These are phyloP conservation scores for Myriangium duriaei DNA, from an alignment of 2,329 filamentous ascomycete species.

Conservation along the genomic window DNA sequence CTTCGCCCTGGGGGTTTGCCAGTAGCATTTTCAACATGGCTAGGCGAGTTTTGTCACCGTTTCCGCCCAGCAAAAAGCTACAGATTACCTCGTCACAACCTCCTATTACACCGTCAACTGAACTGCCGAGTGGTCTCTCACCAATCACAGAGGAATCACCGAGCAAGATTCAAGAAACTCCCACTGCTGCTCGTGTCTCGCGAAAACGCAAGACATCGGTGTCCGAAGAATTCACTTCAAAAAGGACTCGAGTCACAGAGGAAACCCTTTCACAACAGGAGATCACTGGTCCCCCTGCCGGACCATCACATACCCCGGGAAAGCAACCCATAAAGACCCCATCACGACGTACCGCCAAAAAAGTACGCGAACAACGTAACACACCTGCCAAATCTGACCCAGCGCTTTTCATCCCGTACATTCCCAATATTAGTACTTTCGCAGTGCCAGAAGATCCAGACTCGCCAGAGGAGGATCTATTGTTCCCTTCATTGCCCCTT, in stretches of 20 bases:
- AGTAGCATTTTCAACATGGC: conserved; percentile 3
- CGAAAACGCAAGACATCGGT: not conserved
- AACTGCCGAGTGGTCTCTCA: not conserved
- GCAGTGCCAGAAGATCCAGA: conserved; percentile 1
- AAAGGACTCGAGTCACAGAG: not conserved
- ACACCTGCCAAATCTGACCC: conserved; percentile 1
- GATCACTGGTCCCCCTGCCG: not conserved
- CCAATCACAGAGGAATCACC: conserved; percentile 6
- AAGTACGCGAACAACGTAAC: conserved; percentile 2
- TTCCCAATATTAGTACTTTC: conserved; percentile 1
- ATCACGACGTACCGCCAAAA: conserved; percentile 3
- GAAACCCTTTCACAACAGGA: not conserved
- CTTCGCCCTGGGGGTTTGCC: conserved; percentile 6
- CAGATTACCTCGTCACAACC: conserved; percentile 1
- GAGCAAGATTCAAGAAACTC: not conserved
- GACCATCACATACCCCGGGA: not conserved
- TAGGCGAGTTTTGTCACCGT: conserved; percentile 6
- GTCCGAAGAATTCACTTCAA: not conserved
- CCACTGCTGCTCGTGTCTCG: not conserved
- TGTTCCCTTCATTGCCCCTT: not conserved
- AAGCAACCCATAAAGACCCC: conserved; percentile 1
- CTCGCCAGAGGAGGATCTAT: not conserved
- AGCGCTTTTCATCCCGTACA: not conserved
- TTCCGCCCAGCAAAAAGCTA: conserved; percentile 6
- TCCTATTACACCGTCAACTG: not conserved